Conservation (phyloP, 2,329 filamentous ascomycete genomes). For the Furcasterigmium sp. region DNA sequence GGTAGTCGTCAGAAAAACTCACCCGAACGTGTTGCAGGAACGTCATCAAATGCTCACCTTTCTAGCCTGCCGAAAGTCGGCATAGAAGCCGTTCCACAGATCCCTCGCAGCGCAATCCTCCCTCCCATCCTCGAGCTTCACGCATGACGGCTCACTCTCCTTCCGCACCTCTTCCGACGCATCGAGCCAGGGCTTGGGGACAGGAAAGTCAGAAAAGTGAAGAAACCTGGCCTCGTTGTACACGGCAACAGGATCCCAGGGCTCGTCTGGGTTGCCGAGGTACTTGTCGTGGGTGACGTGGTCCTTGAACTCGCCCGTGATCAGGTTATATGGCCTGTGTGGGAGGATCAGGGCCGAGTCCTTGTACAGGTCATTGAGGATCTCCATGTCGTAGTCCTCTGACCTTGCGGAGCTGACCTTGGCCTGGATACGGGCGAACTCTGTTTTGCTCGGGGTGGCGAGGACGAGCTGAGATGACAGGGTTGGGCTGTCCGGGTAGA, state of each 20-base stretch:
- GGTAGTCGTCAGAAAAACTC: not conserved
- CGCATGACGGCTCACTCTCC: constrained; percentile 3
- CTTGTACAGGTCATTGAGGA: constrained; percentile 57
- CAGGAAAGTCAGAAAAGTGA: constrained; percentile 17
- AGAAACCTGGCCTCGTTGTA: constrained; percentile 58
- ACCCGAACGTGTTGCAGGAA: not conserved
- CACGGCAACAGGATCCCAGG: constrained; percentile 49
- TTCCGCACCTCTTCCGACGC: constrained; percentile 6
- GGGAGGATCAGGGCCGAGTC: constrained; percentile 56
- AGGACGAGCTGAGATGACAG: constrained; percentile 60
- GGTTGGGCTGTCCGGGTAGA: constrained; percentile 43
- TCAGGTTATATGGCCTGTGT: constrained; percentile 57
- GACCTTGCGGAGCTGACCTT: constrained; percentile 14
- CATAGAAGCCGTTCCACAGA: constrained; percentile 10
- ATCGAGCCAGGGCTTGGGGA: constrained; percentile 13
- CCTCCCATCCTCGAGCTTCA: not conserved
- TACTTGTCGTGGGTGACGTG: constrained; percentile 38
- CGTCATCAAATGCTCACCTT: constrained; percentile 3
- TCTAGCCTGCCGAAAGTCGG: constrained; percentile 9
- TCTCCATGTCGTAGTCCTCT: constrained; percentile 59
- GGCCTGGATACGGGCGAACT: constrained; percentile 32
- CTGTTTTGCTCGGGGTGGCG: constrained; percentile 49
- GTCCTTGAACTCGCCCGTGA: constrained; percentile 56
- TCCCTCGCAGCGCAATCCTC: constrained; percentile 9
- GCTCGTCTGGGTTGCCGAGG: constrained; percentile 31